Conservation (phyloP, 805 yeast genomes). For the Kodamaea neixiangensis region DNA sequence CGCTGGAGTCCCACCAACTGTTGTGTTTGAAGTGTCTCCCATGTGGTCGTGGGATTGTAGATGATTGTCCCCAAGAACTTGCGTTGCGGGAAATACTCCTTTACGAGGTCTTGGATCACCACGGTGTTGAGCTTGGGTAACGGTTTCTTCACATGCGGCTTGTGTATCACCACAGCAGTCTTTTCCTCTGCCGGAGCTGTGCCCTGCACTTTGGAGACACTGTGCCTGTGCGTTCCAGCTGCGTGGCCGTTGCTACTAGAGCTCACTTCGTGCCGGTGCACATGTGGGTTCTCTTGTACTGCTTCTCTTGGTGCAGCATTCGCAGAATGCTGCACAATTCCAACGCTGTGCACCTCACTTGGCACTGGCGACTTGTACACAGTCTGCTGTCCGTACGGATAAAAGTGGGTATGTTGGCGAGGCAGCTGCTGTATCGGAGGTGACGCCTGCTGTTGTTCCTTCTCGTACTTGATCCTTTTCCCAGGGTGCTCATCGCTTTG, state of each 20-base stretch:
- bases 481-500: neutral
- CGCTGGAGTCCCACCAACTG: constrained; percentile 29
- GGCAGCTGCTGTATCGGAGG: neutral
- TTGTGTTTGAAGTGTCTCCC: constrained; percentile 35
- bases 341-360: neutral
- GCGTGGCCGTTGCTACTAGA: neutral
- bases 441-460: neutral
- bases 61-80: constrained; percentile 39
- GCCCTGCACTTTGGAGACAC: neutral
- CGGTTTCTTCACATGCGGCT: constrained; percentile 6
- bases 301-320: too few relatives aligned
- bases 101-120: constrained; percentile 23
- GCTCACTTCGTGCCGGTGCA: neutral
- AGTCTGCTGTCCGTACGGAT: neutral
- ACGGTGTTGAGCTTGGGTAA: constrained; percentile 17
- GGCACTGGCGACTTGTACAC: neutral
- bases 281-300: neutral
- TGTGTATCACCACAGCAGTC: neutral
- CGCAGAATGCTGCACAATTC: neutral
- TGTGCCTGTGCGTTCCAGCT: neutral
- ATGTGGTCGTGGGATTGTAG: constrained; percentile 59
- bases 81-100: constrained; percentile 31
- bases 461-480: neutral
- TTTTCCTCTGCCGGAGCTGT: neutral
- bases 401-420: neutral